Conservation (phyloP, 1,284 basidiomycete species). For the Rhizoctonia solani region DNA sequence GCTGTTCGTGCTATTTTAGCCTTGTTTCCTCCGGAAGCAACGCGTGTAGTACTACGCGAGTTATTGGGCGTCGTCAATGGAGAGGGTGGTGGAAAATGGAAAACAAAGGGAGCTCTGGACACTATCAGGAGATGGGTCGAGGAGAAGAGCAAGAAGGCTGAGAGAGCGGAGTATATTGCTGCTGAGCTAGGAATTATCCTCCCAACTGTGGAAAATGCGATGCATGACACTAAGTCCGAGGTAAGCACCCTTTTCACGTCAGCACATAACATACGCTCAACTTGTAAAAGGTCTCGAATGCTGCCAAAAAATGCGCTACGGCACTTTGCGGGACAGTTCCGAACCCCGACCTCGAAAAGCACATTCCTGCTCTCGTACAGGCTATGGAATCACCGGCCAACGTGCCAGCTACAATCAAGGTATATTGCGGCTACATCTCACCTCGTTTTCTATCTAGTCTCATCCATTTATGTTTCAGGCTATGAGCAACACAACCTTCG, state of each 20-base stretch:
- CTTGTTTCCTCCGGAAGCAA: constrained; percentile 83
- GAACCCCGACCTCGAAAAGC: constrained; percentile 91
- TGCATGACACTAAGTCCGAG: constrained; percentile 98
- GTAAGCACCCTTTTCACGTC: constrained; percentile 52
- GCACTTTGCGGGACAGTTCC: constrained; percentile 89
- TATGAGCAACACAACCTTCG: constrained; percentile 80
- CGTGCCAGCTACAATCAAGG: constrained; percentile 94
- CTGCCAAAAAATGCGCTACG: constrained; percentile 92
- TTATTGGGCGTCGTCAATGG: constrained; percentile 56
- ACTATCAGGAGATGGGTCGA: constrained; percentile 75
- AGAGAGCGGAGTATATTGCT: constrained; percentile 81
- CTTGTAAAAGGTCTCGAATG: constrained; percentile 71
- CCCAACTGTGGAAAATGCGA: constrained; percentile 85
- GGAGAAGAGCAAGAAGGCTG: constrained; percentile 69
- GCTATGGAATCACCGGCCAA: constrained; percentile 88
- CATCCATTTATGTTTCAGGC: background rate
- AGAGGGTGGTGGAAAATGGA: constrained; percentile 76
- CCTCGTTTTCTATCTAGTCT: background rate
- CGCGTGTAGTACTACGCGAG: constrained; percentile 73
- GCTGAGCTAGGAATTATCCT: constrained; percentile 82
- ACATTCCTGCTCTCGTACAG: constrained; percentile 89
- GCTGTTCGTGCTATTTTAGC: constrained; percentile 89
- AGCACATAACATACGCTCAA: constrained; percentile 18
- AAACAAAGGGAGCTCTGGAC: constrained; percentile 92
- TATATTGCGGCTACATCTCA: constrained; percentile 61